Percentiles rank a stretch among this genome's conserved stretches.
These are phyloP conservation scores for Lumnitzera littorea DNA, from an alignment of 345 rosid genomes.

Conservation along the genomic window DNA sequence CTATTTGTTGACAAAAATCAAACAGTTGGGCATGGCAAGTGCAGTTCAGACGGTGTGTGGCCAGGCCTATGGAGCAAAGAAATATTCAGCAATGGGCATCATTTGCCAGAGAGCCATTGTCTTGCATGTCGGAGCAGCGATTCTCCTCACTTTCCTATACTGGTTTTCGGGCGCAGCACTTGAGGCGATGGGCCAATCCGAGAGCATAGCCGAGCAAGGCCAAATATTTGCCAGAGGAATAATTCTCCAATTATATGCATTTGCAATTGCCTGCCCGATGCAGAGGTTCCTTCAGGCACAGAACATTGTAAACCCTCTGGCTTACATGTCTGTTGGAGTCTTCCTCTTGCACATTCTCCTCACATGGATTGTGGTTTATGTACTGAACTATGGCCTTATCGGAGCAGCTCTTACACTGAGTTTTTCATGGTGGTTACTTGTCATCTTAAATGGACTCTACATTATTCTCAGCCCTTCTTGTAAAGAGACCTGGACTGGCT, in stretches of 20 bases:
- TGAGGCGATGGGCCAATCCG: constrained; percentile 52
- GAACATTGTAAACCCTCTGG: constrained; percentile 90
- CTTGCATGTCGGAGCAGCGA: constrained; percentile 64
- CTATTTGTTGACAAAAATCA: not conserved
- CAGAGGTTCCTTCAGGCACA: constrained; percentile 94
- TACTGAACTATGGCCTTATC: constrained; percentile 48
- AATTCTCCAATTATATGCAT: constrained; percentile 77
- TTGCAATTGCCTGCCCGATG: constrained; percentile 75
- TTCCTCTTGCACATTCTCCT: constrained; percentile 61
- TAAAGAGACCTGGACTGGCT: constrained; percentile 77
- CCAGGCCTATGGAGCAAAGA: constrained; percentile 84
- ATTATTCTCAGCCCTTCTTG: constrained; percentile 62
- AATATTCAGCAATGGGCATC: constrained; percentile 68
- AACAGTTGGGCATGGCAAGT: constrained; percentile 90
- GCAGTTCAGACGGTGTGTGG: constrained; percentile 97
- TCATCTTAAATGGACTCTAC: constrained; percentile 37
- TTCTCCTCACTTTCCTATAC: constrained; percentile 59
- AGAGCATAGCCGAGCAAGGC: constrained; percentile 54
- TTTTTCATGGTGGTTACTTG: constrained; percentile 82
- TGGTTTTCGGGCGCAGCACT: constrained; percentile 62
- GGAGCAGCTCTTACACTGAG: constrained; percentile 72
- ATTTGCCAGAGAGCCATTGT: constrained; percentile 89
- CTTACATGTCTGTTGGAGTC: constrained; percentile 68
- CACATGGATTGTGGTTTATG: constrained; percentile 49
- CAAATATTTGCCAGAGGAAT: constrained; percentile 64